phyloP scores from a whole-genome alignment of 2,329 filamentous ascomycete genomes.

The Colletotrichum sp. region DNA sequence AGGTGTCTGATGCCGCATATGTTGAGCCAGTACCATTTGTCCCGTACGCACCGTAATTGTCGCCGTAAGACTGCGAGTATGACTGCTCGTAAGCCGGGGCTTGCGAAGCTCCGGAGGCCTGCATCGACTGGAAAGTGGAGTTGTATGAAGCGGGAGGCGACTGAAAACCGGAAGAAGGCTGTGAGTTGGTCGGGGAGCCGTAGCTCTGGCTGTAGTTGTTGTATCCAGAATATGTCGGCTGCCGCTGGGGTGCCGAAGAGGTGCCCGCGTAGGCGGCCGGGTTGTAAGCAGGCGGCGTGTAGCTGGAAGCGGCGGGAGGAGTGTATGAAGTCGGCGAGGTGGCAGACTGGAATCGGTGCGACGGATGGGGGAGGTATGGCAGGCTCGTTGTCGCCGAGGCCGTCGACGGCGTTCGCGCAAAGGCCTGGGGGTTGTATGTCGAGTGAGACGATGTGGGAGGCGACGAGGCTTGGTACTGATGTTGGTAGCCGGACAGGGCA shows the following conservation, averaged over 20 bases:
- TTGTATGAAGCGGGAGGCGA: constrained; percentile 39
- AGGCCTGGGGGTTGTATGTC: constrained; percentile 76
- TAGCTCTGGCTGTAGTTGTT: constrained; percentile 49
- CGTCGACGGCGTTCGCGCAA: constrained; percentile 59
- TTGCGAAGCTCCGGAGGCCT: constrained; percentile 30
- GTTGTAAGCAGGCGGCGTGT: constrained; percentile 61
- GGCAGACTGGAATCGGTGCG: constrained; percentile 41
- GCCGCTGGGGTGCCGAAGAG: constrained; percentile 51
- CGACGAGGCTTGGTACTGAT: constrained; percentile 52
- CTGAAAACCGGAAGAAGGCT: constrained; percentile 39
- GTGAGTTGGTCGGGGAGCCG: constrained; percentile 38
- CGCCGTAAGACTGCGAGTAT: constrained; percentile 13
- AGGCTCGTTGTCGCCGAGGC: constrained; percentile 51
- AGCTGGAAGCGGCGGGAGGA: constrained; percentile 42
- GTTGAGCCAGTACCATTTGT: constrained; percentile 44
- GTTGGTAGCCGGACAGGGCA: constrained; percentile 57
- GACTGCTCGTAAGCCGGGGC: constrained; percentile 41
- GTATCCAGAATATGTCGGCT: constrained; percentile 55
- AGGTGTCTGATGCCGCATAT: constrained; percentile 35
- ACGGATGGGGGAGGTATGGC: constrained; percentile 52
- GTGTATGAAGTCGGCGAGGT: constrained; percentile 39
- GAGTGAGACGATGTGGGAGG: constrained; percentile 51
- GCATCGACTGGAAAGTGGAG: constrained; percentile 21
- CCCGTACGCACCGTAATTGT: constrained; percentile 37
- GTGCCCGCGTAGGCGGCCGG: constrained; percentile 62